Evolutionary conservation across 2,329 filamentous ascomycete genomes (phyloP).

Genomic region (Arthrobotrys pseudoclavata): DNA sequence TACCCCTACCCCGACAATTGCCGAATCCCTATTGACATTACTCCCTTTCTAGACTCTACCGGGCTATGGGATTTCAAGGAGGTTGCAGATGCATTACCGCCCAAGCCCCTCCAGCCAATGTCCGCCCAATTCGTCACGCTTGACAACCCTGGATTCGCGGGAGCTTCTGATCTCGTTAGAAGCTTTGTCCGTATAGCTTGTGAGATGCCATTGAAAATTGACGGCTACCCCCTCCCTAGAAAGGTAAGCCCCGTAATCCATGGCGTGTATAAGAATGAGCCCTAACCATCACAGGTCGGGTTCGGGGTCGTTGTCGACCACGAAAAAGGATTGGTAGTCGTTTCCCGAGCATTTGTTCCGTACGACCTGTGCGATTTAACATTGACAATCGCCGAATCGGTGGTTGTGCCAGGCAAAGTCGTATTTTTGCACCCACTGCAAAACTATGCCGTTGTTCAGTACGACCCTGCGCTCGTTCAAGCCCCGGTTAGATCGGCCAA

Average conservation of each 20-base stretch:
- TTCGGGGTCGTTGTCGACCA: slow-evolving; percentile 98
- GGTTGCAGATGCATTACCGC: slow-evolving; percentile 83
- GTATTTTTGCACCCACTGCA: slow-evolving; percentile 96
- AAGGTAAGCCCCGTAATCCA: slow-evolving; percentile 68
- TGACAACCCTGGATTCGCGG: slow-evolving; percentile 86
- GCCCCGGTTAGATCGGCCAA: slow-evolving; percentile 91
- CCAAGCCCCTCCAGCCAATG: slow-evolving; percentile 77
- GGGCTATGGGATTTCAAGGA: slow-evolving; percentile 96
- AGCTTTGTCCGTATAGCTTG: slow-evolving; percentile 96
- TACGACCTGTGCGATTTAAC: slow-evolving; percentile 98
- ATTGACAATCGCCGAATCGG: slow-evolving; percentile 94
- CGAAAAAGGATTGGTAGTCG: slow-evolving; percentile 92
- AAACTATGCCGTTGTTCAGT: slow-evolving; percentile 95
- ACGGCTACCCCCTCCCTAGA: slow-evolving; percentile 94
- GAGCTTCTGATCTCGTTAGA: slow-evolving; percentile 91
- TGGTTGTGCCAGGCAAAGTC: slow-evolving; percentile 93
- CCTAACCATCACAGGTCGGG: slow-evolving; percentile 72
- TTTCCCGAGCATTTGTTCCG: slow-evolving; percentile 92
- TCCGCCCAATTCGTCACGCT: slow-evolving; percentile 93
- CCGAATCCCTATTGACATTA: background rate
- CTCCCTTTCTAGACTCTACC: slow-evolving; percentile 73
- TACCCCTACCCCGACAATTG: background rate
- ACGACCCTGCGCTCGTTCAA: slow-evolving; percentile 92
- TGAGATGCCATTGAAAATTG: slow-evolving; percentile 93
- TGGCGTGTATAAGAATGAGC: background rate